Conservation (phyloP, 2,329 filamentous ascomycete genomes). For the Paradendryphiella salina region DNA sequence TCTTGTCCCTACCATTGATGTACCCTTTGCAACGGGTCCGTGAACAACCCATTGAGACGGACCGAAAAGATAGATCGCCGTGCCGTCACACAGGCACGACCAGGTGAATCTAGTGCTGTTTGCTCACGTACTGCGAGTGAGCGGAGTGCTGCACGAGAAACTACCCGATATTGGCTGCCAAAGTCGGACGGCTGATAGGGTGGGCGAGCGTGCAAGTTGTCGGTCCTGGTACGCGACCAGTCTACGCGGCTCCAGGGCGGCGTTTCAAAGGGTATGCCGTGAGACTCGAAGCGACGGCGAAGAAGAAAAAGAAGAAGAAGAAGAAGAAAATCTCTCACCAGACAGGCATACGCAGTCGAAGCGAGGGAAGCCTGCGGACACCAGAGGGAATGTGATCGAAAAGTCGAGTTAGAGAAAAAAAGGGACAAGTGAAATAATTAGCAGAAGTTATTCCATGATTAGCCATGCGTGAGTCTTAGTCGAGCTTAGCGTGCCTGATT, state of each 20-base stretch:
- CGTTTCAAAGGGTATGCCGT: conserved; percentile 2
- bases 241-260: not conserved
- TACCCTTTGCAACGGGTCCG: not conserved
- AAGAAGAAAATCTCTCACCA: not conserved
- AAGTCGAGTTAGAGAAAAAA: conserved; percentile 20
- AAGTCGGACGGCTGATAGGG: not conserved
- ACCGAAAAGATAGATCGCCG: conserved; percentile 6
- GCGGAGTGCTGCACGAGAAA: conserved; percentile 6
- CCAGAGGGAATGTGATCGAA: conserved; percentile 8
- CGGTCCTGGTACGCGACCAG: not conserved
- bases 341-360: not conserved
- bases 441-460: conserved; percentile 36
- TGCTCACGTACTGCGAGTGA: conserved; percentile 1
- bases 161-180: not conserved
- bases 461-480: conserved; percentile 26
- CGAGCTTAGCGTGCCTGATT: conserved; percentile 29
- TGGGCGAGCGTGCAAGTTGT: not conserved
- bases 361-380: conserved; percentile 12
- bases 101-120: not conserved
- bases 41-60: conserved; percentile 5
- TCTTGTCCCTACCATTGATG: conserved; percentile 1
- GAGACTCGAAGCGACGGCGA: conserved; percentile 4
- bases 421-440: conserved; percentile 29
- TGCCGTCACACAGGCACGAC: not conserved
- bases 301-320: not conserved